Evolutionary conservation across 306 rosid species (phyloP), one percentile per base, ranked within the genome.

Genomic region (Cucurbita pepo): DNA sequence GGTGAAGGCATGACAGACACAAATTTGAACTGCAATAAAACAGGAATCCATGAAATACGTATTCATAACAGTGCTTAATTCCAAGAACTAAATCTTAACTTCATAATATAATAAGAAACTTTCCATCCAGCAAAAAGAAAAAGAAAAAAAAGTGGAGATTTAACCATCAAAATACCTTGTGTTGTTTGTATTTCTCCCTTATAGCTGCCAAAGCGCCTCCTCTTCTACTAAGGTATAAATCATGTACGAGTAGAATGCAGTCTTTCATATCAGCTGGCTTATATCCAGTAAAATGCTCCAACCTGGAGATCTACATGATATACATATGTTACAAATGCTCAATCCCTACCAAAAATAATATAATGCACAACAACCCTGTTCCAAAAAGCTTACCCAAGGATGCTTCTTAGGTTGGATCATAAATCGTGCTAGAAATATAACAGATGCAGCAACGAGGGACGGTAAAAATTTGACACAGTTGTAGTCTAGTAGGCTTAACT

Each of bases 401-500:
- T 84, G 84, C 43, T 9, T 74, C 65, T 79, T 86, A 8, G 91
- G 78, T 41, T 44, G 78, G 38, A 82, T 52, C 63, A 95, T 88
- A 66, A 85, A 91, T 60, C 84, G 85, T 8, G 97, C 90, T 7
- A 91, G 79, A 82, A 87, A 95, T 10, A 82, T 62, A 63, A 82
- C 91, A 7, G 96, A 87, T 5, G 99, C 90, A 3, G 99, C 97
- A 51, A 91, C 86, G 83, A 87, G 61, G 75, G 99, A 95, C 73
- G 99, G 97, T 86, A 91, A 76, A 77, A 85, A 89, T 71, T 86
- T 95, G 5, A 95, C 86, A 69, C 89, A 89, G 50, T 77, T 75
- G 73, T 89, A 95, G 77, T 95, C 99, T 82, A 95, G 81, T 73
- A 89, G 85, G 78, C 99, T 95, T 72, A 91, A 85, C 79, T 95